A percentile compares a stretch with the other conserved stretches of the same genome.
These are phyloP conservation scores for Hippophae gyantsensis DNA, from an alignment of 306 rosid genomes.

Conservation along the genomic window DNA sequence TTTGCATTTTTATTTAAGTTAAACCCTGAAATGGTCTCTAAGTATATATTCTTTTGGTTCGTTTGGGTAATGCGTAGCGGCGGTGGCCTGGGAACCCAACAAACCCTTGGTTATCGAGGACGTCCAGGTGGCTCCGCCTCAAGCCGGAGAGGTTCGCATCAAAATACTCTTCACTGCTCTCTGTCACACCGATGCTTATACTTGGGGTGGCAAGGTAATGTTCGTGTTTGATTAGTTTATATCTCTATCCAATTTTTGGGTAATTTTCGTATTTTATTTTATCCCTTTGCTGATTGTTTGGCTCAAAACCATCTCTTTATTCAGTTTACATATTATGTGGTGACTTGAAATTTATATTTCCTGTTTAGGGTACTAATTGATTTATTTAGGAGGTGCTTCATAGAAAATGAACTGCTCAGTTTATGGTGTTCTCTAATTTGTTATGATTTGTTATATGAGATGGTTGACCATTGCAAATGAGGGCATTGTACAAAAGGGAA, in stretches of 20 bases:
- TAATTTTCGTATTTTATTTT: background rate
- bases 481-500: too few relatives aligned
- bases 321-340: too few relatives aligned
- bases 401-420: too few relatives aligned
- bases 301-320: background rate
- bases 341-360: too few relatives aligned
- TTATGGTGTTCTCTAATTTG: too few relatives aligned
- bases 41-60: background rate
- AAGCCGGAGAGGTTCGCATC: conserved; percentile 75
- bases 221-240: background rate
- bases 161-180: conserved; percentile 78
- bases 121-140: conserved; percentile 89
- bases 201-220: conserved; percentile 90
- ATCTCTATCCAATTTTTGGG: background rate
- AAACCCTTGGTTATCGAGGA: conserved; percentile 76
- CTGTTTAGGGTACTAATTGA: too few relatives aligned
- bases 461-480: too few relatives aligned
- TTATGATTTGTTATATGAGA: too few relatives aligned
- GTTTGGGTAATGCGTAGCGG: conserved; percentile 34
- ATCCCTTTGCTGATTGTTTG: background rate
- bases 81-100: conserved; percentile 99
- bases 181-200: conserved; percentile 87
- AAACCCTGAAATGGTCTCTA: conserved; percentile 1
- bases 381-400: too few relatives aligned
- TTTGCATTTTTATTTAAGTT: background rate